Base-by-base conservation (phyloP, 2,329 filamentous ascomycete species). In the Paracorniculantispora psalliotae region DNA sequence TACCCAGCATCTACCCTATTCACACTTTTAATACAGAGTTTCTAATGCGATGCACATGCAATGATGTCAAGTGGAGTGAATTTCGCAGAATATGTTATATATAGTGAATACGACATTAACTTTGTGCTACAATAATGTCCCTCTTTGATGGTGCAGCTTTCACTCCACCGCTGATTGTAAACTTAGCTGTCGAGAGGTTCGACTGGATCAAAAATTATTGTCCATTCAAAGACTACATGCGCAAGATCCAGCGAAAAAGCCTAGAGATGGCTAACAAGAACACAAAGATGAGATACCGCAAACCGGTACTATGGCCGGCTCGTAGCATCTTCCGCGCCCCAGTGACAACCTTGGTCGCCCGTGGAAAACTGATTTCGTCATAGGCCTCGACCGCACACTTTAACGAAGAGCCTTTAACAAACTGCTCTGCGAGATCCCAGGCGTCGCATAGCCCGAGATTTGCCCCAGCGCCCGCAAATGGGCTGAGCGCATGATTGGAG, bases 391-490 rank as follows among this genome's bases (percentile, higher is more conserved):
- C 47, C 0, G 72, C 72, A 2, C 62, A 52, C 2, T 47, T 54
- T 8, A 77, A 51, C 1, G 65, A 68, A 1, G 26, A 39, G 2
- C 59, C 60, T 9, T 59, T 60, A 43, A 69, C 75, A 1, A 80
- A 61, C 46, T 75, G 67, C 53, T 74, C 67, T 2, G 75, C 78
- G n/a, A 79, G 67, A 50, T 79, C 75, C 71, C 73, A 79, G 0
- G 69, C 78, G 63, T 81, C 78, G 56, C 70, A 73, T 26, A 81
- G 60, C 3, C 77, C 79, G 59, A 81, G 63, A 61, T 79, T 80
- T 0, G 77, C 78, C 0, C 79, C 79, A 58, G 73, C 77, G 0
- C 79, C 77, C 5, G 78, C 75, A 66, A 80, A 81, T 0, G 78
- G 76, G 54, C 72, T 79, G 6, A 80, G 70, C 1, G 78, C 78